These are phyloP conservation scores for Fusarium lyarnte DNA, from an alignment of 2,329 filamentous ascomycete genomes.

Conservation along the genomic window DNA sequence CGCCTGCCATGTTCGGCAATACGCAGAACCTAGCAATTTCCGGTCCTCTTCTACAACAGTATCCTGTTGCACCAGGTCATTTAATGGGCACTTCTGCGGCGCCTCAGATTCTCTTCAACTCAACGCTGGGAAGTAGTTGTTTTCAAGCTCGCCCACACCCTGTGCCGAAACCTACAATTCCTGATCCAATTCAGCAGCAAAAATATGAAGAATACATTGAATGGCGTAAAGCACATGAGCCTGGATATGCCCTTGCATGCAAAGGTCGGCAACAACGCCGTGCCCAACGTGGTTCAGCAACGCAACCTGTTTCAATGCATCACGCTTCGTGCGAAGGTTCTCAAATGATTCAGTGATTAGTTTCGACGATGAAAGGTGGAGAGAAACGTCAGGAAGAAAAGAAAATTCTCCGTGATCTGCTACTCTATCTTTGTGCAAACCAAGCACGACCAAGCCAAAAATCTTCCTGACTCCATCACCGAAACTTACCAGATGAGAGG, in stretches of 20 bases:
- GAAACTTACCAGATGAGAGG: too few species aligned
- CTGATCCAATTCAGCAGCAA: conserved; percentile 55
- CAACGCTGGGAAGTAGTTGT: not conserved
- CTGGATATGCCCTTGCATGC: conserved; percentile 58
- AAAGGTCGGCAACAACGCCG: conserved; percentile 55
- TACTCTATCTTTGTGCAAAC: not conserved
- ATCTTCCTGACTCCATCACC: not conserved
- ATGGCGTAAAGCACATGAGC: conserved; percentile 59
- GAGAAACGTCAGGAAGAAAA: not conserved
- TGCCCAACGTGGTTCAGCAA: conserved; percentile 41
- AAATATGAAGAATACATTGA: conserved; percentile 60
- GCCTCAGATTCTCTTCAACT: not conserved
- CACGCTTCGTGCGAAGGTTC: not conserved
- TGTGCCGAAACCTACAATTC: conserved; percentile 54
- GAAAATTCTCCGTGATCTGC: not conserved
- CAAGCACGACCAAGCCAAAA: not conserved
- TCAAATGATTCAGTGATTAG: not conserved
- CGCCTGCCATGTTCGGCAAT: not conserved
- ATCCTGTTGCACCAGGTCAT: not conserved
- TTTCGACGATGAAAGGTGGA: not conserved
- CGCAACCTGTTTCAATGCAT: not conserved
- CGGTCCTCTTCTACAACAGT: conserved; percentile 2
- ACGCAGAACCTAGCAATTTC: not conserved
- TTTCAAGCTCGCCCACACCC: conserved; percentile 18
- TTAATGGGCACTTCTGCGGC: not conserved